A percentile compares a stretch with the other conserved stretches of the same genome.
These are phyloP conservation scores for Bocquillonia castaneifolia DNA, from an alignment of 441 rosid genomes.

Conservation along the genomic window DNA sequence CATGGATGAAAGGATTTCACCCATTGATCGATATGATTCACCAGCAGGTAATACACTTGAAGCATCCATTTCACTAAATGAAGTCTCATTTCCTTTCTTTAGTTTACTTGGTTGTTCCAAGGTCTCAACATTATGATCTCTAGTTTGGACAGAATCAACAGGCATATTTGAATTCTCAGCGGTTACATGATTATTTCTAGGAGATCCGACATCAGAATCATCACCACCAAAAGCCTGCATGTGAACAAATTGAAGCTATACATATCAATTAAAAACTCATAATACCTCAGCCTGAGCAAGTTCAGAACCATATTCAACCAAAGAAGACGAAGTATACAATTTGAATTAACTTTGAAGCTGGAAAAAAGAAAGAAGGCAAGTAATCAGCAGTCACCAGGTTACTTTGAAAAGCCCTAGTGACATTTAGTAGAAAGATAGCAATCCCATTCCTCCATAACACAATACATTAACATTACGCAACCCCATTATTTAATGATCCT, in stretches of 20 bases:
- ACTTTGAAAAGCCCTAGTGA: not conserved
- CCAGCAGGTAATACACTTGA: conserved; percentile 42
- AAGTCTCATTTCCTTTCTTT: conserved; percentile 51
- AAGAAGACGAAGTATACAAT: not conserved
- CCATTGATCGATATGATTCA: conserved; percentile 68
- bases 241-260: conserved; percentile 12
- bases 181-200: conserved; percentile 42
- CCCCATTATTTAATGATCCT: no score
- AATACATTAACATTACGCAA: no score
- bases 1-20: conserved; percentile 62
- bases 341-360: not conserved
- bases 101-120: conserved; percentile 52
- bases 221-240: conserved; percentile 82
- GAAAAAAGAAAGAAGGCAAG: not conserved
- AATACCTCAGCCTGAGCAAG: conserved; percentile 5
- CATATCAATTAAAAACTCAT: conserved; percentile 9
- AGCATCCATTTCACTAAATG: conserved; percentile 38
- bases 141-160: conserved; percentile 39
- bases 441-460: no score
- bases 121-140: conserved; percentile 41
- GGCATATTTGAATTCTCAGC: conserved; percentile 45
- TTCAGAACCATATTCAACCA: conserved; percentile 13
- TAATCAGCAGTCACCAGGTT: not conserved
- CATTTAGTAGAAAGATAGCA: not conserved
- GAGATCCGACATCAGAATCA: conserved; percentile 73